Base-by-base conservation (phyloP, 495 filamentous ascomycete genomes). In the Penicillium cosmopolitanum region DNA sequence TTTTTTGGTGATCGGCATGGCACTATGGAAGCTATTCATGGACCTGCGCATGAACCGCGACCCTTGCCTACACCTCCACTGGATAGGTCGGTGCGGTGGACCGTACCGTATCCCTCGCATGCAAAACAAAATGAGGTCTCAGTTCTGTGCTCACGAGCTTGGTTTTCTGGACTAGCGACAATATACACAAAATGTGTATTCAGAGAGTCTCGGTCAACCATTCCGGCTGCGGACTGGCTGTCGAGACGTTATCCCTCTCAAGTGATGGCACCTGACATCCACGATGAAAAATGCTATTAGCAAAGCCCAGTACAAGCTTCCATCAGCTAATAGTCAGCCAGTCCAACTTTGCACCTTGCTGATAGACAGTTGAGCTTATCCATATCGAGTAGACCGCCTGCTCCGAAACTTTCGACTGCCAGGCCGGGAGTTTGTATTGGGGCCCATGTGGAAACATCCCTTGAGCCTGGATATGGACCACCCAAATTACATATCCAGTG, bases 31-130 rank as follows among this genome's bases (percentile, higher is more conserved):
- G 46, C 35, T 50, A 57, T 35, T 64, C 40, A 50, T 38, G 11
- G 19, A 38, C 5, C 19, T 43, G 38, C 34, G 51, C 58, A 50
- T 38, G 10, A 61, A 46, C 13, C 44, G 44, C 16, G n/a, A 48
- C 65, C 65, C 65, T 68, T 68, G 34, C 65, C 28, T 62, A 16
- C n/a, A 38, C 34, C 31, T 44, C 56, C 19, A 25, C 53, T 21
- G 11, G 33, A 16, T 5, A 46, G 23, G 65, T 48, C 57, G 48
- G 50, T 61, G 59, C 56, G 40, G 16, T 34, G 10, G n/a, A n/a
- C 34, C 47, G 25, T 8, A 16, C 19, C 38, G 10, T 47, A 62
- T 53, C 65, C 65, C 65, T 68, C 34, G 51, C 65, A 58, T 60
- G 23, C 19, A 46, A 16, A n/a, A 11, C 31, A 47, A 42, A 16